Conservation (phyloP, 352 stramenopile species). For the Labyrinthula sp. region DNA sequence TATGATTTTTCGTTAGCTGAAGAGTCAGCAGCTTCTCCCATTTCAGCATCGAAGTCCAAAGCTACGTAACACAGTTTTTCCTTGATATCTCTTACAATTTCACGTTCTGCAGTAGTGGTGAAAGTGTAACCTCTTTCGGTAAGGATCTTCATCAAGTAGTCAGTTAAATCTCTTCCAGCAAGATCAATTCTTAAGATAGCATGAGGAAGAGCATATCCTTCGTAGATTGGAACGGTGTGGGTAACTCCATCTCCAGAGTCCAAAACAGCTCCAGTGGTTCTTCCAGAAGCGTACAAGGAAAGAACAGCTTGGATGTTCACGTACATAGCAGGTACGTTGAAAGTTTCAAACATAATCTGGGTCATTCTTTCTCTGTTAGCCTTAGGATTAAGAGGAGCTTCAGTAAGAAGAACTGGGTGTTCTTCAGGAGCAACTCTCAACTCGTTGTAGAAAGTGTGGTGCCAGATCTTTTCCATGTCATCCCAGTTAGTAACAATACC, state of each 20-base stretch:
- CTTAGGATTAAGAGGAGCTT: constrained; percentile 64
- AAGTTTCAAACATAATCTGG: constrained; percentile 98
- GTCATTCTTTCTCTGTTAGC: constrained; percentile 70
- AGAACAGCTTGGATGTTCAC: constrained; percentile 74
- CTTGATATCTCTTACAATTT: constrained; percentile 86
- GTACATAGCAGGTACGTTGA: constrained; percentile 93
- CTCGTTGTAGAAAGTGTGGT: constrained; percentile 98
- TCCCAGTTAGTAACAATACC: constrained; percentile 69
- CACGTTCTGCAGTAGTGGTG: constrained; percentile 56
- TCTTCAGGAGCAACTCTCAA: constrained; percentile 75
- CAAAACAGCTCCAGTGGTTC: constrained; percentile 62
- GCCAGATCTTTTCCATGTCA: constrained; percentile 98
- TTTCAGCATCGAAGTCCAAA: constrained; percentile 68
- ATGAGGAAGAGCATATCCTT: constrained; percentile 71
- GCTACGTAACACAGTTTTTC: constrained; percentile 85
- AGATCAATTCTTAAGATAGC: constrained; percentile 68
- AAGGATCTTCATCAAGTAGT: constrained; percentile 42
- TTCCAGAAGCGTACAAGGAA: constrained; percentile 61
- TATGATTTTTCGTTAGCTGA: constrained; percentile 77
- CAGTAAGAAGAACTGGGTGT: constrained; percentile 76
- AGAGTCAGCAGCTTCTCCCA: constrained; percentile 50
- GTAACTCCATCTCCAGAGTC: constrained; percentile 68
- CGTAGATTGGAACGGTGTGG: constrained; percentile 78
- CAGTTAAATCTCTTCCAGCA: constrained; percentile 58
- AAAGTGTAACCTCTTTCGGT: constrained; percentile 52